Base-by-base conservation (phyloP, 1,139 yeast genomes). In the Geotrichum cucujoidarum region DNA sequence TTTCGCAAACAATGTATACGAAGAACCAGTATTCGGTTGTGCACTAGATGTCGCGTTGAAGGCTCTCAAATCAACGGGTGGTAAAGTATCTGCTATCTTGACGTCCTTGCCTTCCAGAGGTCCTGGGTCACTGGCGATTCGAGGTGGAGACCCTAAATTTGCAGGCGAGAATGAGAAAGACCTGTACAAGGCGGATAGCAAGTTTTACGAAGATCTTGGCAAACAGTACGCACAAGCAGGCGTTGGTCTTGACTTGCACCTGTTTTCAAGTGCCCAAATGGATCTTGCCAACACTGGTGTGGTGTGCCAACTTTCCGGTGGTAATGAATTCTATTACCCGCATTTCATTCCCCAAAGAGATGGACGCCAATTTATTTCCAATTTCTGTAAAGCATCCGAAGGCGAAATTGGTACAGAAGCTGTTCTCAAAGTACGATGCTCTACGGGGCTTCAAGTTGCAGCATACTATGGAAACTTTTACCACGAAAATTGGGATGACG, bases 401-500 rank as follows among this genome's bases (percentile, higher is more conserved):
- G 59, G 57, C 30, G 65, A 55, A 58, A 62, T 71, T 13, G 98
- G 95, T 3, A 84, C 84, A 59, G 95, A 87, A 63, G 92, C 86
- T 3, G 83, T 84, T 58, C 68, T 92, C 56, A 89, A 89, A 62
- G 77, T 89, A 34, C 83, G 99, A 56, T 84, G 94, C 59, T 88
- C 97, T 1, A 81, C 78, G 55, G 97, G 98, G 0, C 71, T 94
- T 50, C 95, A 87, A 61, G 90, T 92, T 4, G 69, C 79, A n/a
- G 79, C 80, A 50, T 86, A 88, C 63, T 83, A 82, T 59, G 94
- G 92, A 1, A 77, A 75, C 49, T 66, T 73, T 52, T 57, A 65
- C 41, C 57, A 57, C 25, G 56, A 57, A 33, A 60, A 60, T 35
- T 57, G 62, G 43, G 60, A 56, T 5, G 70, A 68, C 18, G 95